Evolutionary conservation across 108 stramenopile genomes (phyloP).

Genomic region (Seminavis robusta): DNA sequence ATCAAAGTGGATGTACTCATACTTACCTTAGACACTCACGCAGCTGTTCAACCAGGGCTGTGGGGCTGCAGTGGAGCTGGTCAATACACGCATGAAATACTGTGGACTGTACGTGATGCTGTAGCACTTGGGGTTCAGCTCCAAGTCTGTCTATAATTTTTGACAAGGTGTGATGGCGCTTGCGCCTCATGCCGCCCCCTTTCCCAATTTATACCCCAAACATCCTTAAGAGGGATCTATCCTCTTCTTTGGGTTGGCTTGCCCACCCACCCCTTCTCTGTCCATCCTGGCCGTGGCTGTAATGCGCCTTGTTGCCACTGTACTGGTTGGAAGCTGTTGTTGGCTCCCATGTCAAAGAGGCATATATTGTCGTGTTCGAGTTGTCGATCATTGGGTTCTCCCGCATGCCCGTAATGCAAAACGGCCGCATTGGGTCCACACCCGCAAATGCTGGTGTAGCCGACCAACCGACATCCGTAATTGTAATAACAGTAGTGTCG

Average conservation of each 20-base stretch:
- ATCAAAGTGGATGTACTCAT: too few species aligned
- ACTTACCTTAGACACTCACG: conserved; percentile 74
- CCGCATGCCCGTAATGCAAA: conserved; percentile 95
- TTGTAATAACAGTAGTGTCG: conserved; percentile 61
- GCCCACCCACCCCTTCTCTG: too few species aligned
- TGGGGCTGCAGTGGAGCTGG: conserved; percentile 67
- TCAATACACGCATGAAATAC: conserved; percentile 63
- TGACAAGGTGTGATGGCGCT: conserved; percentile 80
- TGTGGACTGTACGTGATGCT: conserved; percentile 73
- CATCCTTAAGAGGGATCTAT: too few species aligned
- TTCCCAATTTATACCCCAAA: too few species aligned
- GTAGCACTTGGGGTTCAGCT: conserved; percentile 59
- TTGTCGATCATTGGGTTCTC: conserved; percentile 86
- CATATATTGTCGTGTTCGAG: conserved; percentile 71
- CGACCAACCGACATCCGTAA: conserved; percentile 53
- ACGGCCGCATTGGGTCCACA: conserved; percentile 89
- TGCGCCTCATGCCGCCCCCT: conserved; percentile 78
- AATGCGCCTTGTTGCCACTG: too few species aligned
- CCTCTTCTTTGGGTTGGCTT: too few species aligned
- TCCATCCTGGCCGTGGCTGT: too few species aligned
- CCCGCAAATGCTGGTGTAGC: conserved; percentile 95
- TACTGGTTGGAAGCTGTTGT: too few species aligned
- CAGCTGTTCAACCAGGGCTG: conserved; percentile 55
- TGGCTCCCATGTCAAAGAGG: conserved; percentile 97
- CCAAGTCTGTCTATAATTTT: conserved; percentile 73